A percentile compares a stretch with the other conserved stretches of the same genome.
These are phyloP conservation scores for Chloris gayana DNA, from an alignment of 176 grass and related monocot genomes.

Conservation along the genomic window DNA sequence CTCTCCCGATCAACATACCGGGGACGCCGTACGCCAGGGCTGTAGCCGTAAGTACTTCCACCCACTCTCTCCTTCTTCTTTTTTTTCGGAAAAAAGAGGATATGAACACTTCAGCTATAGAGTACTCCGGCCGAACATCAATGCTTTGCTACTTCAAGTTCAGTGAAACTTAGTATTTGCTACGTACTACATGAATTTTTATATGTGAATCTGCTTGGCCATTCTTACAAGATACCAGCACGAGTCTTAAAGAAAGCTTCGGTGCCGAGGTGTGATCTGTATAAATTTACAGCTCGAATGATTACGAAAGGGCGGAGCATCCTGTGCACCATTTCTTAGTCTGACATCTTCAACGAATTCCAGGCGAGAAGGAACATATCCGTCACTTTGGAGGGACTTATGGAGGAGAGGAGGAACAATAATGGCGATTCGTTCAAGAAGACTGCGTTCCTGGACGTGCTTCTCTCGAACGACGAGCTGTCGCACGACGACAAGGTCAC, in stretches of 20 bases:
- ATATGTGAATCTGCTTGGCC: too few species aligned
- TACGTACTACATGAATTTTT: too few species aligned
- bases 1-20: slow-evolving; percentile 55
- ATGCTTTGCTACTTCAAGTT: too few species aligned
- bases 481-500: slow-evolving; percentile 64
- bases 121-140: too few species aligned
- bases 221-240: background rate
- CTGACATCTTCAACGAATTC: background rate
- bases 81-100: too few species aligned
- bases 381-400: slow-evolving; percentile 42
- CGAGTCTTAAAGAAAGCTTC: background rate
- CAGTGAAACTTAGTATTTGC: too few species aligned
- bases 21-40: slow-evolving; percentile 58
- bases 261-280: background rate
- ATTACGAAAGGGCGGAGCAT: background rate
- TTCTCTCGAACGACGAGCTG: slow-evolving; percentile 40
- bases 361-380: slow-evolving; percentile 64
- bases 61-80: background rate
- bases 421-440: slow-evolving; percentile 8
- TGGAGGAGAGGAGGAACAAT: slow-evolving; percentile 45
- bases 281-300: background rate
- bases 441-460: slow-evolving; percentile 52
- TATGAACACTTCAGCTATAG: too few species aligned
- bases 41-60: slow-evolving; percentile 22
- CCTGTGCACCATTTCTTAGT: too few species aligned